These are phyloP conservation scores for Talaromyces sp. DNA, from an alignment of 2,329 filamentous ascomycete genomes.

Conservation along the genomic window DNA sequence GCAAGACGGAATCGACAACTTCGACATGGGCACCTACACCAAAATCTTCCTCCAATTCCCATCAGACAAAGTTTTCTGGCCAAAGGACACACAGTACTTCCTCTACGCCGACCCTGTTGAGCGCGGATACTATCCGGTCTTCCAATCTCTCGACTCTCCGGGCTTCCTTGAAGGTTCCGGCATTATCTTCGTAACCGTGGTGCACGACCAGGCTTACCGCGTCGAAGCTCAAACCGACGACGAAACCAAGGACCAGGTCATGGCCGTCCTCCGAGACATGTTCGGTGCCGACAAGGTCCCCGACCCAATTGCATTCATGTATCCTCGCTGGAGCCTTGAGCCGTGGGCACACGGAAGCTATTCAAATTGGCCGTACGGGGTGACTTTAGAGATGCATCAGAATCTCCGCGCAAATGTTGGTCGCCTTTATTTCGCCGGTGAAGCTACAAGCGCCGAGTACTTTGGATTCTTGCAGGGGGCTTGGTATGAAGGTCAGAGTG, in stretches of 20 bases:
- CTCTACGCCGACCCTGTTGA: slow-evolving; percentile 51
- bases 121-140: slow-evolving; percentile 58
- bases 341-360: slow-evolving; percentile 60
- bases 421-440: slow-evolving; percentile 63
- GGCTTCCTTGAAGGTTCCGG: slow-evolving; percentile 61
- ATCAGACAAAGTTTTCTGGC: slow-evolving; percentile 61
- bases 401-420: slow-evolving; percentile 64
- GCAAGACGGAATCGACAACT: slow-evolving; percentile 59
- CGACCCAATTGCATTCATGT: slow-evolving; percentile 59
- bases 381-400: slow-evolving; percentile 63
- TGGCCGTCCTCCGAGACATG: slow-evolving; percentile 60
- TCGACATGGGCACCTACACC: slow-evolving; percentile 68
- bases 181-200: slow-evolving; percentile 65
- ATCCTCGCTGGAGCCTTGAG: slow-evolving; percentile 56
- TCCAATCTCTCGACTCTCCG: slow-evolving; percentile 58
- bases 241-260: slow-evolving; percentile 54
- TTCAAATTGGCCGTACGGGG: slow-evolving; percentile 64
- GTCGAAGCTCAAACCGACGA: slow-evolving; percentile 60
- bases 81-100: slow-evolving; percentile 51
- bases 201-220: slow-evolving; percentile 54
- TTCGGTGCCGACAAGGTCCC: slow-evolving; percentile 57
- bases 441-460: slow-evolving; percentile 61
- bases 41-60: slow-evolving; percentile 68
- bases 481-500: slow-evolving; percentile 55
- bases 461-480: slow-evolving; percentile 65